Conservation (phyloP, 139 green algal genomes). For the Asterochloris erici region DNA sequence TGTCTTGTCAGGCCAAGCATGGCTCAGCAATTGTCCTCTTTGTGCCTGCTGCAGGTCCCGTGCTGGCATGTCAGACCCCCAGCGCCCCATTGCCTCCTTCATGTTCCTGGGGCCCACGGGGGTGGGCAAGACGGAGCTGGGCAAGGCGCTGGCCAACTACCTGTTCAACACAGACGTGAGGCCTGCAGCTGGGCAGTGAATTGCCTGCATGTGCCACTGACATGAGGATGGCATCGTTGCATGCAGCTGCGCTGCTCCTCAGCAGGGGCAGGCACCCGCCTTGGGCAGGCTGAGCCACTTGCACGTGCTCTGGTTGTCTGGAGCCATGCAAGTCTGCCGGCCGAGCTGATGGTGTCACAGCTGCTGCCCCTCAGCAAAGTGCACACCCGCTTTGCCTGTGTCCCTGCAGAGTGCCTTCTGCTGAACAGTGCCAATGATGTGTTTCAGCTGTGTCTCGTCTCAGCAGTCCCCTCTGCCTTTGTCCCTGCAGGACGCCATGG, state of each 20-base stretch:
- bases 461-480: no score
- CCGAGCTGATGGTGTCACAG: no score
- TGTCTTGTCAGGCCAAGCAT: no score
- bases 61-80: slow-evolving; percentile 87
- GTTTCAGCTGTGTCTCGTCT: no score
- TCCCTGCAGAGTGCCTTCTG: no score
- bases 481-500: slow-evolving; percentile 49
- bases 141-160: slow-evolving; percentile 85
- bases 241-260: neutral
- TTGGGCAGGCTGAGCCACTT: neutral
- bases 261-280: neutral
- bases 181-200: neutral
- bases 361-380: no score
- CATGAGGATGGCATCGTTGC: neutral
- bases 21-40: neutral
- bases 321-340: neutral
- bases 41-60: slow-evolving; percentile 56
- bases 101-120: slow-evolving; percentile 98
- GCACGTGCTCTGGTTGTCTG: neutral
- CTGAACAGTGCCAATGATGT: no score
- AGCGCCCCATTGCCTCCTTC: slow-evolving; percentile 93
- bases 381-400: no score
- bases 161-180: slow-evolving; percentile 83
- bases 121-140: slow-evolving; percentile 99
- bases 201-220: neutral